Conservation (phyloP, 2,329 filamentous ascomycete genomes). For the Colletotrichum sp. region DNA sequence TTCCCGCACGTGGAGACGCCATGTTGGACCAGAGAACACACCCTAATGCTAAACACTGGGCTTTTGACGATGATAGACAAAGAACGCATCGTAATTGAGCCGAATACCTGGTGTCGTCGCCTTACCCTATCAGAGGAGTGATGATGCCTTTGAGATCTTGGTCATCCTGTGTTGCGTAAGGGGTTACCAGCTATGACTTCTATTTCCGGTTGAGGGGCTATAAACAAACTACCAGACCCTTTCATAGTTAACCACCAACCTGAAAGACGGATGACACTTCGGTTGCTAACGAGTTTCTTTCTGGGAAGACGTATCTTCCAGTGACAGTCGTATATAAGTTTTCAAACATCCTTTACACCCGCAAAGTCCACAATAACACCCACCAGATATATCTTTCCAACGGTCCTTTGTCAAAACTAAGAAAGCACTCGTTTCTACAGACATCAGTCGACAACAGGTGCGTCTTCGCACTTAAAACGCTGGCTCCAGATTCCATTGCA, state of each 20-base stretch:
- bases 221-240: neutral
- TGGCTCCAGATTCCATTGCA: neutral
- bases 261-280: neutral
- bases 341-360: neutral
- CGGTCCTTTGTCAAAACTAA: neutral
- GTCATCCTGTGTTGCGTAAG: neutral
- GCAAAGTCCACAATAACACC: neutral
- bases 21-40: too few species aligned
- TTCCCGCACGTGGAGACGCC: too few species aligned
- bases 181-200: too few species aligned
- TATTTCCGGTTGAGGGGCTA: neutral
- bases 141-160: neutral
- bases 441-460: neutral
- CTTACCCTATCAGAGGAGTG: neutral
- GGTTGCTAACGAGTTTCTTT: neutral
- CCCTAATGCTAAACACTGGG: neutral
- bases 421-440: neutral
- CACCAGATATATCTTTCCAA: neutral
- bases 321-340: neutral
- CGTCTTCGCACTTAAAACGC: neutral
- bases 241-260: neutral
- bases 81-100: accelerated
- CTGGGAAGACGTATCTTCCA: neutral
- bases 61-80: neutral
- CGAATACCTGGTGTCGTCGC: neutral